These are phyloP conservation scores for Babesia microti DNA, from an alignment of 169 alveolate species.

Conservation along the genomic window DNA sequence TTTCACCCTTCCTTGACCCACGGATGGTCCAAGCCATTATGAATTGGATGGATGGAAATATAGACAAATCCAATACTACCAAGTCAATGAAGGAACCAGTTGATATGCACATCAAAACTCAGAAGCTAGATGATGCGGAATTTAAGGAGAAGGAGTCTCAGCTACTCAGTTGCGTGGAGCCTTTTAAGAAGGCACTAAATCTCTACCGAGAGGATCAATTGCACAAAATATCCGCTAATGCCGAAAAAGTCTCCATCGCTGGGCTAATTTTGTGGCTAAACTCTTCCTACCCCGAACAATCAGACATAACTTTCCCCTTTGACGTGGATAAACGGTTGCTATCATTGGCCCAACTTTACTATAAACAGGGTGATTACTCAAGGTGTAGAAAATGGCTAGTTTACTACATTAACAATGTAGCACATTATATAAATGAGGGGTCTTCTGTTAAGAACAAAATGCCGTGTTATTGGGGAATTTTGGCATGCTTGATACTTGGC, in stretches of 20 bases:
- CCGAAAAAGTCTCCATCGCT: constrained; percentile 47
- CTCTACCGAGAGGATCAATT: constrained; percentile 45
- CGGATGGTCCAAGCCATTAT: constrained; percentile 54
- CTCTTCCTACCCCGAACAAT: constrained; percentile 2
- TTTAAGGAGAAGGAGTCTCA: constrained; percentile 19
- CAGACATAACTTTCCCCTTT: constrained; percentile 21
- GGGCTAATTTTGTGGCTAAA: constrained; percentile 54
- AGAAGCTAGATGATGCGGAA: constrained; percentile 36
- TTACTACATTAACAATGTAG: constrained; percentile 48
- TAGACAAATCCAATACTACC: constrained; percentile 10
- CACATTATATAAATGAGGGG: constrained; percentile 54
- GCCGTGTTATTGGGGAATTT: constrained; percentile 63
- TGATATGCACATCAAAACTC: constrained; percentile 11
- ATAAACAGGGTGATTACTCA: constrained; percentile 51
- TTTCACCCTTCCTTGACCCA: constrained; percentile 56
- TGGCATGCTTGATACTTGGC: constrained; percentile 47
- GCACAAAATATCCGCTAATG: constrained; percentile 44
- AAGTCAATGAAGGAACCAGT: constrained; percentile 19
- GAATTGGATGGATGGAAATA: constrained; percentile 50
- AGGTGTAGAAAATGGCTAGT: constrained; percentile 50
- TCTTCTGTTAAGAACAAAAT: constrained; percentile 49
- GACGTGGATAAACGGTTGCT: constrained; percentile 47
- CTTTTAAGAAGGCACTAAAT: constrained; percentile 47
- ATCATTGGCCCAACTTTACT: constrained; percentile 53
- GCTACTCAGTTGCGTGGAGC: constrained; percentile 29